Conservation (phyloP, 805 yeast genomes). For the Candida insectorum region DNA sequence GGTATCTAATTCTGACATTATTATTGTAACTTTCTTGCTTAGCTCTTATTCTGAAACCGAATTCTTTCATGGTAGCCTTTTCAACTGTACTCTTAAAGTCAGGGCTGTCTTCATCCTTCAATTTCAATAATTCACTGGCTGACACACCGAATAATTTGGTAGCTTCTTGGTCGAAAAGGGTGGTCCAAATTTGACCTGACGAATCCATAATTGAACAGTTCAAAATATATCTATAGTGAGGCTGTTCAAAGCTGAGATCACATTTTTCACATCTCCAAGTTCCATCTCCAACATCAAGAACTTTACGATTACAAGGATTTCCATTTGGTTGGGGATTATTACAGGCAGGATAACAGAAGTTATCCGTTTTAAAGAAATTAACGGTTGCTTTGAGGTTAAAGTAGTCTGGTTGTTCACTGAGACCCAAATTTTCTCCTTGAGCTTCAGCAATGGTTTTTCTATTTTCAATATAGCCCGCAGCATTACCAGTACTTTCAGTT, state of each 20-base stretch:
- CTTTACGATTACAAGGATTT: conserved; percentile 71
- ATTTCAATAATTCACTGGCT: conserved; percentile 58
- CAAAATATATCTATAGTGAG: conserved; percentile 76
- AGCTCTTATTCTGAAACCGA: conserved; percentile 73
- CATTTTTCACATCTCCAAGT: conserved; percentile 95
- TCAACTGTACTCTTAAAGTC: conserved; percentile 45
- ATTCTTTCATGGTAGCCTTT: conserved; percentile 62
- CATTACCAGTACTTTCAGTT: conserved; percentile 41
- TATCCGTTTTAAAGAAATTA: conserved; percentile 67
- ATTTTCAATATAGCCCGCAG: conserved; percentile 42
- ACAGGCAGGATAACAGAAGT: conserved; percentile 89
- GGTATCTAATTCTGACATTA: conserved; percentile 69
- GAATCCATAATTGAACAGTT: conserved; percentile 75
- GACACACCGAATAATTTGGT: conserved; percentile 57
- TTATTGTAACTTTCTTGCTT: conserved; percentile 83
- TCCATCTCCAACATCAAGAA: conserved; percentile 64
- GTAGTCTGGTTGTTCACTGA: conserved; percentile 74
- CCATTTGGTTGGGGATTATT: conserved; percentile 28
- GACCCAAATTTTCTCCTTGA: conserved; percentile 65
- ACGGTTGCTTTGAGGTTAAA: conserved; percentile 74
- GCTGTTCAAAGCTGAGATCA: conserved; percentile 62
- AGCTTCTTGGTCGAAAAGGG: conserved; percentile 86
- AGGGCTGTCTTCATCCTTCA: conserved; percentile 40
- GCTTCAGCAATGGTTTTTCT: conserved; percentile 68
- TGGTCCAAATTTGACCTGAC: conserved; percentile 82